These are phyloP conservation scores for Myriosclerotinia duriaeana DNA, from an alignment of 2,329 filamentous ascomycete genomes.

Conservation along the genomic window DNA sequence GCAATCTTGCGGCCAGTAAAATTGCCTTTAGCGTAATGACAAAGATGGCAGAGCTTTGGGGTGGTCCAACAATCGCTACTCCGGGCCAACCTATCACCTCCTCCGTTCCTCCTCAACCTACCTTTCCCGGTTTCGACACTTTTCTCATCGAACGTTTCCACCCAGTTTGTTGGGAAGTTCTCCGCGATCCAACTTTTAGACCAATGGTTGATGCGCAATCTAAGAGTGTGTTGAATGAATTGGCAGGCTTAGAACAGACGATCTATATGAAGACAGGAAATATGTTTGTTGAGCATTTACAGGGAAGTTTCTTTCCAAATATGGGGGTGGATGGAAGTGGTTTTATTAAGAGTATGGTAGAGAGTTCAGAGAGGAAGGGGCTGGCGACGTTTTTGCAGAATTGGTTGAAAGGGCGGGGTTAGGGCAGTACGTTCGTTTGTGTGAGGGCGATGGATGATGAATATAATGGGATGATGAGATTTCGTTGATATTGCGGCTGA, in stretches of 20 bases:
- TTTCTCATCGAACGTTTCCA: slow-evolving; percentile 92
- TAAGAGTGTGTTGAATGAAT: slow-evolving; percentile 83
- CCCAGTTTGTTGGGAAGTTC: slow-evolving; percentile 83
- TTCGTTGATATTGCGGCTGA: not conserved
- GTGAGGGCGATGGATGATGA: not conserved
- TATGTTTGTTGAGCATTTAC: slow-evolving; percentile 70
- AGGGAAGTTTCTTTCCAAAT: slow-evolving; percentile 60
- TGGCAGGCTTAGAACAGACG: slow-evolving; percentile 80
- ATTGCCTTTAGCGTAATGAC: slow-evolving; percentile 81
- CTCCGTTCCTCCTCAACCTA: slow-evolving; percentile 52
- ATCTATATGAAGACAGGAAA: slow-evolving; percentile 90
- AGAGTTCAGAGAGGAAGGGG: slow-evolving; percentile 57
- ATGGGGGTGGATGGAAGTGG: slow-evolving; percentile 63
- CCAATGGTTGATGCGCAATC: slow-evolving; percentile 80
- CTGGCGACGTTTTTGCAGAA: slow-evolving; percentile 64
- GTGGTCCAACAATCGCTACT: slow-evolving; percentile 73
- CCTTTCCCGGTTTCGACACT: slow-evolving; percentile 82
- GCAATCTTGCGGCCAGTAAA: slow-evolving; percentile 58
- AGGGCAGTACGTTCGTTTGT: not conserved
- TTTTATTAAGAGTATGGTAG: slow-evolving; percentile 59
- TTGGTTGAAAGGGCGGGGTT: slow-evolving; percentile 49
- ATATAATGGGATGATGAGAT: not conserved
- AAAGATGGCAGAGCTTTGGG: slow-evolving; percentile 85
- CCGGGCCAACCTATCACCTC: slow-evolving; percentile 54
- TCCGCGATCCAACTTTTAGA: slow-evolving; percentile 75